Evolutionary conservation across 768 basidiomycete genomes (phyloP), one percentile per base, ranked within the genome.

Genomic region (Cyclocybe cylindracea): DNA sequence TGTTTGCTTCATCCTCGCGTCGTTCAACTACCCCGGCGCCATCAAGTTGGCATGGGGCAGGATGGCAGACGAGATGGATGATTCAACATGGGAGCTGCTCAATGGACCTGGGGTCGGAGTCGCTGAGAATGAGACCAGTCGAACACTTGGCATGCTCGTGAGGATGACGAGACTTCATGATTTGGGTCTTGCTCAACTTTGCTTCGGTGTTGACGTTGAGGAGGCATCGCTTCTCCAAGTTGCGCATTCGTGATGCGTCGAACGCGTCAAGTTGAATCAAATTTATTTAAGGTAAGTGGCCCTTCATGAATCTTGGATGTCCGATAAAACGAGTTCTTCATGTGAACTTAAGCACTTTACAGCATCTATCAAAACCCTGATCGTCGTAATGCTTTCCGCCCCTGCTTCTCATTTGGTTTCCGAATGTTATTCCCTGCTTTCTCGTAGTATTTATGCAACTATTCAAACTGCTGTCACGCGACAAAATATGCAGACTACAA

Each of bases 121-220:
- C 43, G 63, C 69, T 5, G 73, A 72, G 10, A 63, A 65, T 13
- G 66, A 70, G 10, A 55, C 67, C 11, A 69, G 72, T 44, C 59
- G 64, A 1, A 68, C 69, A 2, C 70, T 91, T 29, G 74, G 84
- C 16, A 77, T 89, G 78, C 66, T 91, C 7, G 77, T 91, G 40
- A 83, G 80, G 62, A 90, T 91, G 89, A 86, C 87, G 16, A 75
- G 89, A 41, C 69, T 90, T 36, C 76, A 83, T 52, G 89, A 91
- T 67, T 70, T 91, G 51, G 89, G 87, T 0, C 74, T 91, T 10
- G 85, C 76, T 16, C 86, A 90, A 66, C 62, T 91, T 8, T 81
- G 78, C 50, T 70, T 83, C 48, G 70, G 67, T 7, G 61, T 62
- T 14, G 66, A 70, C 11, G 60, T 62, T 14, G 66, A 70, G n/a